Evolutionary conservation across 2,329 filamentous ascomycete species (phyloP), one percentile per base, ranked within the genome.

Genomic region (Fusarium sp.): DNA sequence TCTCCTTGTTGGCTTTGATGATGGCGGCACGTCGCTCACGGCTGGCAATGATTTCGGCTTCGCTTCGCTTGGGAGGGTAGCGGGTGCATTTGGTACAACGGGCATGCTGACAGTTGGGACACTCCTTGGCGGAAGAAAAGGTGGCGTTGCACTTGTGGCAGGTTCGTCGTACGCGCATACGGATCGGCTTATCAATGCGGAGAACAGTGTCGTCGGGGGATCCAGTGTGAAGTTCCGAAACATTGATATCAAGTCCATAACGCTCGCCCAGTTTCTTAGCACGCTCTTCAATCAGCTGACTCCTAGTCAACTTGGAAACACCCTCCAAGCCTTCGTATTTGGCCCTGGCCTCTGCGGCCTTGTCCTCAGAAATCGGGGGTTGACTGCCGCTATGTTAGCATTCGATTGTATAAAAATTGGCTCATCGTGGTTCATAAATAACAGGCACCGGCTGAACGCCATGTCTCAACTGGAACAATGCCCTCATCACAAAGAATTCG

Each of bases 51-150:
- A 83, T 82, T 75, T 88, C 84, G 65, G 83, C 83, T 70, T 88
- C 85, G 73, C 82, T 85, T 70, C 87, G 89, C 81, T 90, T 89
- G 54, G 87, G 83, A 34, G 94, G 94, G 73, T 91, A 88, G 57
- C 93, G 89, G 28, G 89, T 88, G 78, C 94, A 98, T 75, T 92
- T 89, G 76, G 88, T 91, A 87, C 94, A 98, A 70, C 93, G 89
- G 46, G 84, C 84, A 80, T 98, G 94, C 72, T 92, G 86, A 82
- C 94, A 98, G 70, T 88, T 88, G 69, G 85, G 80, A 80, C 94
- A 97, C 62, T 91, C 84, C 80, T 91, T 94, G 73, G 91, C 88
- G 21, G 87, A 80, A 57, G 91, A 90, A 77, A 95, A 97, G 24
- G 87, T 87, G 15, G 91, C 88, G 61, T 90, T 87, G 82, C 94